These are phyloP conservation scores for Catharanthus roseus DNA, from an alignment of 257 asterid genomes.

Conservation along the genomic window DNA sequence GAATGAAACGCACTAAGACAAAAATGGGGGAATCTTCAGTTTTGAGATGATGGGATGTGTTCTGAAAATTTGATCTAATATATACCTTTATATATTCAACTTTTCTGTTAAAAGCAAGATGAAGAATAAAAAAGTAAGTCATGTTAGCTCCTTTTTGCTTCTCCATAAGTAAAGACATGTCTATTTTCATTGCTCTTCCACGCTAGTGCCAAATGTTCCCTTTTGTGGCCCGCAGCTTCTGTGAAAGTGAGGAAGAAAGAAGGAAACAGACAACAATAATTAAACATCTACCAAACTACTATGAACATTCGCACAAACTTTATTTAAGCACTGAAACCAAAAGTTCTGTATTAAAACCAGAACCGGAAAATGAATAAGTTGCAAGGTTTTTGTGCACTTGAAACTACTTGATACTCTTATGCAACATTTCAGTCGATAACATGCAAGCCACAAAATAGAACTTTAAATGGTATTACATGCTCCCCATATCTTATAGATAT, in stretches of 20 bases:
- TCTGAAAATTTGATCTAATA: constrained; percentile 24
- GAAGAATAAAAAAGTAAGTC: constrained; percentile 13
- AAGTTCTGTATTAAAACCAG: background rate
- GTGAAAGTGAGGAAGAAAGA: background rate
- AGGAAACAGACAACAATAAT: constrained; percentile 10
- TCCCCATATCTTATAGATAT: too few species aligned
- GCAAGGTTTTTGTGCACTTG: too few species aligned
- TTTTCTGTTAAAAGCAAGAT: constrained; percentile 14
- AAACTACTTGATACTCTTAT: too few species aligned
- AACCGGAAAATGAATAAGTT: background rate
- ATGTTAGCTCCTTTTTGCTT: constrained; percentile 3
- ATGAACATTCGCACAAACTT: background rate
- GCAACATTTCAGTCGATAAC: background rate
- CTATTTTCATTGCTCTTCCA: constrained; percentile 2
- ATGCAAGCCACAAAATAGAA: background rate
- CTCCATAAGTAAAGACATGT: background rate
- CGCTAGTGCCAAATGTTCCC: constrained; percentile 21
- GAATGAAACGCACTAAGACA: constrained; percentile 34
- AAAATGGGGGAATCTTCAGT: constrained; percentile 30
- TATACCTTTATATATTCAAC: constrained; percentile 18
- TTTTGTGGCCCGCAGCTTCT: constrained; percentile 15
- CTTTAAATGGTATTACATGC: background rate
- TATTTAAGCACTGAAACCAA: too few species aligned
- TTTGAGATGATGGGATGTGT: constrained; percentile 19
- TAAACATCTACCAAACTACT: background rate